Evolutionary conservation across 169 alveolate species (phyloP), one percentile per base, ranked within the genome.

Genomic region (Plasmodium gaboni): DNA sequence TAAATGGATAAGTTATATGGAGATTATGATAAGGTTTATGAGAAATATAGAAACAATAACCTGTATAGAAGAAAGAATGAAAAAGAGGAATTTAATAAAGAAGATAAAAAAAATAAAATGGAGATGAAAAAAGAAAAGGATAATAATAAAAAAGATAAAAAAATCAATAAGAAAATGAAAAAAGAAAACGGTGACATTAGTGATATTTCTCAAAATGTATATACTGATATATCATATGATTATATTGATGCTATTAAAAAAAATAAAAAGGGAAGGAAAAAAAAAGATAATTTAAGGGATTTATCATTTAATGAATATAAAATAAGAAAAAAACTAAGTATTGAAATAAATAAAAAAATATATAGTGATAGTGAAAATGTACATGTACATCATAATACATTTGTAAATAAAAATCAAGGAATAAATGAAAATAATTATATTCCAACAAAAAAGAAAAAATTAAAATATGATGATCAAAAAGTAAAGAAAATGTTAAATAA

Each of bases 1-100:
- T 85, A 85, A 85, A 85, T 85, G 92, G 92, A 85, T 59, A 85
- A 85, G 38, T 48, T 85, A 70, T 85, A 85, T 64, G 92, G 92
- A 8, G 85, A 85, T 73, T 85, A 85, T 71, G 74, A 85, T 44
- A 85, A 85, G 38, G 67, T 70, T 70, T n/a, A 59, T 53, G 92
- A 85, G 46, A 70, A 85, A 50, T 85, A 85, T 42, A 85, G 61
- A 60, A 70, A 85, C 19, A 48, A 22, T 64, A 85, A 9, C 44
- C 19, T 85, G 44, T 26, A 48, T 32, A 85, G 63, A 51, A 69
- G 92, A 60, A 85, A 59, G 61, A 85, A 53, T 59, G 92, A 85
- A 60, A 85, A 85, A 64, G 76, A 69, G 13, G 44, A 50, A n/a
- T 70, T 57, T 15, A 65, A 64, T 53, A 86, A 85, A 64, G 32